Conservation (phyloP, 2,329 filamentous ascomycete genomes). For the Emergomyces africanus region DNA sequence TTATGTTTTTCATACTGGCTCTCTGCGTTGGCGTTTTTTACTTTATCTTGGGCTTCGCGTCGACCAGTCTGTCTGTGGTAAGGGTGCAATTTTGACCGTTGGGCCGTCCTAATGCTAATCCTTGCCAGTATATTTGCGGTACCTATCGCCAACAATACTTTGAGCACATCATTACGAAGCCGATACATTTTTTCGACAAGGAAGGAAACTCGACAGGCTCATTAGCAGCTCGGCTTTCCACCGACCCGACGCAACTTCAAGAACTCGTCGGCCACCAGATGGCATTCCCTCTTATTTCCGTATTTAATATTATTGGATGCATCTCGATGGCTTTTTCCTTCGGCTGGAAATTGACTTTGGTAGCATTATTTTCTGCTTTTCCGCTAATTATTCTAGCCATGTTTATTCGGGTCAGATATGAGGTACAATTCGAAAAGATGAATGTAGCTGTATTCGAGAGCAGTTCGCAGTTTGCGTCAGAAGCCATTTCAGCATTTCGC, state of each 20-base stretch:
- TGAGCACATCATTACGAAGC: conserved; percentile 32
- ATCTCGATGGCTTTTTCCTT: conserved; percentile 56
- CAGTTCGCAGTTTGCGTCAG: conserved; percentile 61
- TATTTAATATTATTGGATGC: conserved; percentile 54
- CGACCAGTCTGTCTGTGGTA: conserved; percentile 35
- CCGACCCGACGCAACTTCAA: conserved; percentile 38
- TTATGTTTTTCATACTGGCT: conserved; percentile 46
- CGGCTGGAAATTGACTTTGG: conserved; percentile 64
- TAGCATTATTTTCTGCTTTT: conserved; percentile 48
- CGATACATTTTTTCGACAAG: conserved; percentile 31
- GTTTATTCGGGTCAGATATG: conserved; percentile 47
- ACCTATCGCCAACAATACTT: conserved; percentile 35
- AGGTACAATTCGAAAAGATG: conserved; percentile 55
- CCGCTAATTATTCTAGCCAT: conserved; percentile 39
- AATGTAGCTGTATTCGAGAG: conserved; percentile 56
- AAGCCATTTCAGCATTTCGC: conserved; percentile 60
- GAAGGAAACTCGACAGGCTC: conserved; percentile 37
- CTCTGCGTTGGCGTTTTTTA: conserved; percentile 35
- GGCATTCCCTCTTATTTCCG: conserved; percentile 43
- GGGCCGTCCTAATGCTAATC: conserved; percentile 19
- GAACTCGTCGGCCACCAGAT: conserved; percentile 38
- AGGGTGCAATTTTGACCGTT: conserved; percentile 8
- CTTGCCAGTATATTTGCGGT: conserved; percentile 20
- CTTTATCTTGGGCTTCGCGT: conserved; percentile 33
- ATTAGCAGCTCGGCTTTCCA: conserved; percentile 35